These are phyloP conservation scores for Macadamia tetraphylla DNA, from an alignment of 164 flowering plant genomes.

Conservation along the genomic window DNA sequence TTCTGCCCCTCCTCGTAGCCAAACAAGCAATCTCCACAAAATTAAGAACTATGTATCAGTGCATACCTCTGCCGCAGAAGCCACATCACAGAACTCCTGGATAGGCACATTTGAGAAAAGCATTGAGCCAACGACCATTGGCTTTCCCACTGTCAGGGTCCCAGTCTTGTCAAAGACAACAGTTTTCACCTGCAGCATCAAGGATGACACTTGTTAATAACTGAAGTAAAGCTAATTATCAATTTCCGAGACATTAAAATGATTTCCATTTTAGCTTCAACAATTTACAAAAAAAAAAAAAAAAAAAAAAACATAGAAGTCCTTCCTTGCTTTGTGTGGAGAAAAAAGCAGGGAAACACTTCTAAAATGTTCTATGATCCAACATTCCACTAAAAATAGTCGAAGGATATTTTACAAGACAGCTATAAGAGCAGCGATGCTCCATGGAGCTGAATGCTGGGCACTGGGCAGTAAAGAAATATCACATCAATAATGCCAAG, in stretches of 20 bases:
- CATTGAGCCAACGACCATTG: conserved; percentile 69
- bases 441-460: too few species aligned
- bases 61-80: conserved; percentile 72
- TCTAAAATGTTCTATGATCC: too few species aligned
- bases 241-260: not conserved
- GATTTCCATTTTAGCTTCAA: not conserved
- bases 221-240: not conserved
- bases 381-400: too few species aligned
- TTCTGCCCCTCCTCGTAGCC: too few species aligned
- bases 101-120: conserved; percentile 55
- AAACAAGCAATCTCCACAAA: not conserved
- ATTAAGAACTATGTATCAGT: not conserved
- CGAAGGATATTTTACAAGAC: too few species aligned
- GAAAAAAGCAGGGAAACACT: too few species aligned
- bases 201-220: not conserved
- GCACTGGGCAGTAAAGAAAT: too few species aligned
- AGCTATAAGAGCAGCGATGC: too few species aligned
- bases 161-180: conserved; percentile 96
- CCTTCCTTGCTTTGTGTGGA: too few species aligned
- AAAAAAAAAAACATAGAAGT: too few species aligned
- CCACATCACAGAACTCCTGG: conserved; percentile 70
- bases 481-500: too few species aligned
- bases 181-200: conserved; percentile 54
- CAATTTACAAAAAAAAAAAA: not conserved
- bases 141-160: conserved; percentile 81